Conservation (phyloP, 2,329 filamentous ascomycete genomes). For the Neofusicoccum sp. region DNA sequence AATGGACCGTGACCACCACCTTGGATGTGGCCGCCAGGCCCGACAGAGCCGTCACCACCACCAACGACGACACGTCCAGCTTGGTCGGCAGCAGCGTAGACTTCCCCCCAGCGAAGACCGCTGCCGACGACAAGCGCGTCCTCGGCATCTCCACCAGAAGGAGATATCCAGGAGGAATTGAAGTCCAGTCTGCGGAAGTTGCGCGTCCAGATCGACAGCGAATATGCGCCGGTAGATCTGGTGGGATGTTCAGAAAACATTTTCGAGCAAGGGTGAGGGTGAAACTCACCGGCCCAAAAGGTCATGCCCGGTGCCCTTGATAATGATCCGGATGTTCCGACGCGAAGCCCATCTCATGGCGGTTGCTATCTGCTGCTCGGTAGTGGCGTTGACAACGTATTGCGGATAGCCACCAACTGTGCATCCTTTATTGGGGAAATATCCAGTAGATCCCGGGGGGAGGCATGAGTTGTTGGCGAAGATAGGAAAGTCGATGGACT, state of each 20-base stretch:
- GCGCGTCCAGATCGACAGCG: slow-evolving; percentile 40
- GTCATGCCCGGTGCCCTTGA: slow-evolving; percentile 40
- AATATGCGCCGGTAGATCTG: slow-evolving; percentile 35
- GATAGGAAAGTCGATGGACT: background rate
- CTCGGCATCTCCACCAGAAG: slow-evolving; percentile 34
- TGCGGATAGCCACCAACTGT: background rate
- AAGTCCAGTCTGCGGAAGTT: slow-evolving; percentile 38
- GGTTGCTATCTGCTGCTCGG: slow-evolving; percentile 24
- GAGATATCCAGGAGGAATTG: slow-evolving; percentile 33
- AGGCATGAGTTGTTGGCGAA: slow-evolving; percentile 32
- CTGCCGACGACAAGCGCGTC: slow-evolving; percentile 33
- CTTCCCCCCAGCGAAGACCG: slow-evolving; percentile 29
- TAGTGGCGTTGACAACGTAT: background rate
- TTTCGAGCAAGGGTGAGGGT: background rate
- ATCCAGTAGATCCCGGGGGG: slow-evolving; percentile 30
- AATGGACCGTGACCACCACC: slow-evolving; percentile 33
- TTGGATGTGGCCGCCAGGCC: slow-evolving; percentile 36
- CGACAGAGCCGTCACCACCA: slow-evolving; percentile 36
- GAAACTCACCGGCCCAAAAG: background rate
- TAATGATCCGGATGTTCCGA: slow-evolving; percentile 37
- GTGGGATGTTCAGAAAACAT: background rate
- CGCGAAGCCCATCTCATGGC: slow-evolving; percentile 32
- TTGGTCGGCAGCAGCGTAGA: slow-evolving; percentile 24
- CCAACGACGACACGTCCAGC: slow-evolving; percentile 26
- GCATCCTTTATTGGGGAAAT: slow-evolving; percentile 31